Conservation (phyloP, 495 filamentous ascomycete species). For the Aspergillus carlsbadensis region DNA sequence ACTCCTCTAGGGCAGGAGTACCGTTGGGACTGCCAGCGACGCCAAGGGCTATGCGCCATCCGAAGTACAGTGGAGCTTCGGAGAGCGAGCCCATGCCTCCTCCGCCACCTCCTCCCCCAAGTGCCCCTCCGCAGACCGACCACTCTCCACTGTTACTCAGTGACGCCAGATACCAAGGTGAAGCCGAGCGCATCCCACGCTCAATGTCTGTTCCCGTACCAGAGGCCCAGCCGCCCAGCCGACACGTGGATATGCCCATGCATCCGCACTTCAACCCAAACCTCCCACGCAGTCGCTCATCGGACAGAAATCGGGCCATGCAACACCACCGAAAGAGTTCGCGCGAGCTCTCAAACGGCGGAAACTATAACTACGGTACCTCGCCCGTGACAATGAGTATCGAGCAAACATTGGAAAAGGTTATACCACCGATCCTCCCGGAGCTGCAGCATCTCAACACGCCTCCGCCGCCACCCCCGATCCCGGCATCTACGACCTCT, state of each 20-base stretch:
- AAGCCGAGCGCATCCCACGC: slow-evolving; percentile 54
- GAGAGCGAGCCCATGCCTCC: slow-evolving; percentile 60
- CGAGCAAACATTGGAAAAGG: slow-evolving; percentile 58
- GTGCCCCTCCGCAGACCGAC: slow-evolving; percentile 51
- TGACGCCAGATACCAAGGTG: slow-evolving; percentile 65
- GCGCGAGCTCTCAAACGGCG: slow-evolving; percentile 25
- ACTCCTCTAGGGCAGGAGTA: slow-evolving; percentile 40
- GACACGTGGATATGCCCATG: slow-evolving; percentile 47
- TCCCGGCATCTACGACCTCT: slow-evolving; percentile 25
- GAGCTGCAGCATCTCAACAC: slow-evolving; percentile 85
- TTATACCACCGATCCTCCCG: slow-evolving; percentile 66
- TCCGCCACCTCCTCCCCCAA: slow-evolving; percentile 6
- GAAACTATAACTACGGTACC: slow-evolving; percentile 29
- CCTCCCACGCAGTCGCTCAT: slow-evolving; percentile 51
- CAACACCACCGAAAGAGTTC: slow-evolving; percentile 42
- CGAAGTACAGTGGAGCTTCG: slow-evolving; percentile 59
- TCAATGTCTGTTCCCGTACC: slow-evolving; percentile 75
- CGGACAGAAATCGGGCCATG: slow-evolving; percentile 36
- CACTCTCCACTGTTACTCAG: slow-evolving; percentile 51
- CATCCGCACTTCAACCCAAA: slow-evolving; percentile 58
- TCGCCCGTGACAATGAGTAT: slow-evolving; percentile 55
- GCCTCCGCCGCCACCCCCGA: slow-evolving; percentile 54
- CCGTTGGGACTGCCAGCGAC: slow-evolving; percentile 75
- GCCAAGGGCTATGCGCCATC: slow-evolving; percentile 80
- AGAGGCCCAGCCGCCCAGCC: slow-evolving; percentile 47